phyloP scores from a whole-genome alignment of 2,329 filamentous ascomycete genomes.

The Fusarium hainanense region DNA sequence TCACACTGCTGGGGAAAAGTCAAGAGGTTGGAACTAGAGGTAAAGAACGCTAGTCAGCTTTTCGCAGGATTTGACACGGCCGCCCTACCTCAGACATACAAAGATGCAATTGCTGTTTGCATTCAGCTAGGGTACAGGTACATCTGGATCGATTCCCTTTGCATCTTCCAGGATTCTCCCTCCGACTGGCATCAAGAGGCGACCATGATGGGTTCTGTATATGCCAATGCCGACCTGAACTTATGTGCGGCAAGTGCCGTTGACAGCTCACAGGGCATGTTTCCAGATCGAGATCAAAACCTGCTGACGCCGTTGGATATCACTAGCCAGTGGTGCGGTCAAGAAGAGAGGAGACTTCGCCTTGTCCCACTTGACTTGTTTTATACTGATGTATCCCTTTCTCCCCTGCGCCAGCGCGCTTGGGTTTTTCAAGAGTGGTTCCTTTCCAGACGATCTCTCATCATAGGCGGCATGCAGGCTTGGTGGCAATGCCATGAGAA shows the following conservation, averaged over 20 bases:
- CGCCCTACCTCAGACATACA: not conserved
- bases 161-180: not conserved
- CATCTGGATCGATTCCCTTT: not conserved
- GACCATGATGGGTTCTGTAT: not conserved
- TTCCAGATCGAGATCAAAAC: not conserved
- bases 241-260: not conserved
- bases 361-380: not conserved
- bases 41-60: rapidly evolving
- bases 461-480: not conserved
- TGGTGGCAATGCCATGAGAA: not conserved
- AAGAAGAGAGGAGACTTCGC: not conserved
- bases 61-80: not conserved
- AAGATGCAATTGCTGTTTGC: not conserved
- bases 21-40: too few species aligned
- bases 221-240: not conserved
- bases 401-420: not conserved
- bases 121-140: not conserved
- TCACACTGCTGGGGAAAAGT: too few species aligned
- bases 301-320: not conserved
- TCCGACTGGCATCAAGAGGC: not conserved
- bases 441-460: not conserved
- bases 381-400: not conserved
- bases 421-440: not conserved
- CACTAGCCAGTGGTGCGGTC: not conserved
- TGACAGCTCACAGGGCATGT: not conserved